These are phyloP conservation scores for Mycena rebaudengoi DNA, from an alignment of 768 basidiomycete species.

Conservation along the genomic window DNA sequence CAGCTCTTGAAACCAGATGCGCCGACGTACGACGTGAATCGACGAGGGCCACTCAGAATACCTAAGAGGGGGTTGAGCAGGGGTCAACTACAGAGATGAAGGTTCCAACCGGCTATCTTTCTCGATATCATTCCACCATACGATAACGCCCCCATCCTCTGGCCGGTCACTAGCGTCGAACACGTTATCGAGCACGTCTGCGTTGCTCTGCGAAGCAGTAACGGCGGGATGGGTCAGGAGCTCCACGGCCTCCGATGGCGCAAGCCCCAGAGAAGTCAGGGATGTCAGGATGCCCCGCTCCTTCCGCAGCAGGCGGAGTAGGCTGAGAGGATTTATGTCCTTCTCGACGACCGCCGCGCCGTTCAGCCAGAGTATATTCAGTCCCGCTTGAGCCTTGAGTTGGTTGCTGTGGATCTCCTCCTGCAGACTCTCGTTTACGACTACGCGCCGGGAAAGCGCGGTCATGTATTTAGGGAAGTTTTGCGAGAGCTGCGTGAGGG, in stretches of 20 bases:
- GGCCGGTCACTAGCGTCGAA: constrained; percentile 89
- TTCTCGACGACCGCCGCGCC: constrained; percentile 67
- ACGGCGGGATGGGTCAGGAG: constrained; percentile 74
- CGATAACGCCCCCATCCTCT: constrained; percentile 78
- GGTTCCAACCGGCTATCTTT: constrained; percentile 72
- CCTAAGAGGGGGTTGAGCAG: constrained; percentile 35
- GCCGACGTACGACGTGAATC: constrained; percentile 53
- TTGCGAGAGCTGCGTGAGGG: constrained; percentile 76
- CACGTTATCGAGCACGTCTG: constrained; percentile 69
- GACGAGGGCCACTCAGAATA: constrained; percentile 63
- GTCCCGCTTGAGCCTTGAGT: constrained; percentile 57
- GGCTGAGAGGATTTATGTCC: constrained; percentile 76
- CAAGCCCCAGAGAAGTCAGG: constrained; percentile 69
- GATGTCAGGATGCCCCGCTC: constrained; percentile 72
- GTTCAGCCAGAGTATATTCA: constrained; percentile 81
- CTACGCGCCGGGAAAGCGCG: constrained; percentile 74
- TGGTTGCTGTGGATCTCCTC: constrained; percentile 69
- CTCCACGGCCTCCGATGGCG: constrained; percentile 71
- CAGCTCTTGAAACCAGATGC: background rate
- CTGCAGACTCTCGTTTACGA: constrained; percentile 55
- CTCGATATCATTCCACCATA: constrained; percentile 94
- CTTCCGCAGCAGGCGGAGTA: constrained; percentile 75
- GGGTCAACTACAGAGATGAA: background rate
- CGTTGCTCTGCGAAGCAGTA: constrained; percentile 56
- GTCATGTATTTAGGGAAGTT: constrained; percentile 91